A percentile compares a stretch with the other conserved stretches of the same genome.
Evolutionary conservation across 768 basidiomycete genomes (phyloP).

Genomic region (Hortiboletus campestris): DNA sequence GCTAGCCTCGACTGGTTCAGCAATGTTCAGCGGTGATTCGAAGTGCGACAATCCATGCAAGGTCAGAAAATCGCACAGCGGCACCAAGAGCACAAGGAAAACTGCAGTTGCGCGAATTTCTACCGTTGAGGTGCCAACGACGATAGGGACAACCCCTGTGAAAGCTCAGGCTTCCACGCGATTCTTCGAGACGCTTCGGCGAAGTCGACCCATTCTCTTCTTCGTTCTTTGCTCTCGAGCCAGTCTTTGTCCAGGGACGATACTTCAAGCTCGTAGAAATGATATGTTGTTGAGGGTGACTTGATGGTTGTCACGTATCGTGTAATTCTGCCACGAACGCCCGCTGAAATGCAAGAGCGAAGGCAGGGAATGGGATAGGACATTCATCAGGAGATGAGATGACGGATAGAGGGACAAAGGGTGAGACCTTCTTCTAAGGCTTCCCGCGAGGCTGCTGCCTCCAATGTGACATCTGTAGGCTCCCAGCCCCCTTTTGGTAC

Average conservation of each 20-base stretch:
- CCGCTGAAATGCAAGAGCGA: constrained; percentile 52
- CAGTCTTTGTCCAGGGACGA: constrained; percentile 72
- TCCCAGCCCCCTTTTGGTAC: constrained; percentile 96
- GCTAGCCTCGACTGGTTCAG: constrained; percentile 17
- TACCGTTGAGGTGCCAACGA: constrained; percentile 63
- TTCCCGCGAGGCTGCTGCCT: constrained; percentile 88
- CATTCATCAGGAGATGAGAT: constrained; percentile 66
- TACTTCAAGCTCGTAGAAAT: constrained; percentile 90
- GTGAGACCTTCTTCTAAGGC: constrained; percentile 96
- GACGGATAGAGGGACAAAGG: constrained; percentile 74
- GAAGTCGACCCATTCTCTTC: constrained; percentile 86
- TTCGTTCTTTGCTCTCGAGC: constrained; percentile 77
- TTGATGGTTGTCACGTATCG: constrained; percentile 83
- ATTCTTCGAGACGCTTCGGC: constrained; percentile 73
- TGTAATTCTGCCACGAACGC: constrained; percentile 83
- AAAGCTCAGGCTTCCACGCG: constrained; percentile 84
- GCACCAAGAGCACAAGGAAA: constrained; percentile 4
- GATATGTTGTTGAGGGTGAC: constrained; percentile 76
- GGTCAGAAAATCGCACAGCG: constrained; percentile 12
- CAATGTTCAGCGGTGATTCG: constrained; percentile 10
- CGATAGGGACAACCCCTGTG: constrained; percentile 69
- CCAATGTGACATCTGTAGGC: constrained; percentile 72
- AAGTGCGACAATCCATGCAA: constrained; percentile 10
- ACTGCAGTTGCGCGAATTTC: constrained; percentile 10
- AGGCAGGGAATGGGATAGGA: constrained; percentile 40